These are phyloP conservation scores for Phlebopus sp. DNA, from an alignment of 1,284 basidiomycete species.

Conservation along the genomic window DNA sequence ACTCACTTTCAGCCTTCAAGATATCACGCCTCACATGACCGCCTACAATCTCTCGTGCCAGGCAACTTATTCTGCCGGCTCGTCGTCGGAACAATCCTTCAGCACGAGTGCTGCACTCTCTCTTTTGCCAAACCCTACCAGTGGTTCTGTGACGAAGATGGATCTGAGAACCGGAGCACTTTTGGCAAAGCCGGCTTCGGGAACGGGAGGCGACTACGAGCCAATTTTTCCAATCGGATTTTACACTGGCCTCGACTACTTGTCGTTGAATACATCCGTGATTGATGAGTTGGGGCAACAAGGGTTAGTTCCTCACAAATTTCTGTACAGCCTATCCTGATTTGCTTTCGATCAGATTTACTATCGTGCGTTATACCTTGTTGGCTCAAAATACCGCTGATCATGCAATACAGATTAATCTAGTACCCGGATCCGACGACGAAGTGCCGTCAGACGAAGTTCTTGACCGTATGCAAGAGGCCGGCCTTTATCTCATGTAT, in stretches of 20 bases:
- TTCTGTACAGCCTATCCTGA: conserved; percentile 3
- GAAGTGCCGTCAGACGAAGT: conserved; percentile 52
- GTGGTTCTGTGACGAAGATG: conserved; percentile 60
- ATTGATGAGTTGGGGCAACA: conserved; percentile 56
- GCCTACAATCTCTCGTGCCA: conserved; percentile 30
- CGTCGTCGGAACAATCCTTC: conserved; percentile 42
- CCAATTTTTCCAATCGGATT: conserved; percentile 72
- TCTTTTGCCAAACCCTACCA: conserved; percentile 55
- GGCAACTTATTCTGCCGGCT: conserved; percentile 20
- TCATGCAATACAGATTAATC: conserved; percentile 48
- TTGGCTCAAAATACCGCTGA: conserved; percentile 7
- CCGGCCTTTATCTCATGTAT: conserved; percentile 73
- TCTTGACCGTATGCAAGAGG: conserved; percentile 64
- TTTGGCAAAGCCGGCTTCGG: conserved; percentile 52
- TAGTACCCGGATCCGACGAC: conserved; percentile 62
- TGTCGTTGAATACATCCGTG: conserved; percentile 53
- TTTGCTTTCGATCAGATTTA: conserved; percentile 25
- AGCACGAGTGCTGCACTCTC: conserved; percentile 44
- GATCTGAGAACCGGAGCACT: conserved; percentile 68
- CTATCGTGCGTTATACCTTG: conserved; percentile 22
- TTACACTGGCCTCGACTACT: conserved; percentile 67
- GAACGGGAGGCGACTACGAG: conserved; percentile 48
- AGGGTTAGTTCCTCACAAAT: conserved; percentile 45
- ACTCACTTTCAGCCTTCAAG: conserved; percentile 20
- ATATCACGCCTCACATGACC: conserved; percentile 20